Evolutionary conservation across 2,329 filamentous ascomycete genomes (phyloP).

Genomic region (Lachnellula willkommii): DNA sequence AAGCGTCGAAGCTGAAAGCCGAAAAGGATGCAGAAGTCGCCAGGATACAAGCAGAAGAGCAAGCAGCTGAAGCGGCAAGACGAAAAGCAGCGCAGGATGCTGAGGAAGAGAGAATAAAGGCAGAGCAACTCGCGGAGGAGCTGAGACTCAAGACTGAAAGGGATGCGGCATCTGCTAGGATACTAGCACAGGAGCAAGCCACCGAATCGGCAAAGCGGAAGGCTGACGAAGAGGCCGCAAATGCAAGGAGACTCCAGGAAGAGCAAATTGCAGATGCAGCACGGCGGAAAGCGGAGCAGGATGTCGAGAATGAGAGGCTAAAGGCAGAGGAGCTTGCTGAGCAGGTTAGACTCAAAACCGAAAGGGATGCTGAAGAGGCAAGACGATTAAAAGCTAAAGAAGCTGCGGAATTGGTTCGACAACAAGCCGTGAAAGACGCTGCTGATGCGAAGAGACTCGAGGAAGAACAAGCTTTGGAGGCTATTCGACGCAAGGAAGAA

Average conservation of each 20-base stretch:
- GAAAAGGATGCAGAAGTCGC: conserved; percentile 1
- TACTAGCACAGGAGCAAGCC: neutral
- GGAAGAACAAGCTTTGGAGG: neutral
- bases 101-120: neutral
- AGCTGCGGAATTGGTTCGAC: conserved; percentile 1
- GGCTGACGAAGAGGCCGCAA: neutral
- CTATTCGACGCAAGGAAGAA: neutral
- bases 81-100: conserved; percentile 5
- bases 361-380: neutral
- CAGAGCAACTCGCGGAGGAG: neutral
- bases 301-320: conserved; percentile 5
- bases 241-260: neutral
- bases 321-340: neutral
- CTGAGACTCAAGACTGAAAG: neutral
- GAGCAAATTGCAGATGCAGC: neutral
- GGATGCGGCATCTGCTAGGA: neutral
- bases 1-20: conserved; percentile 3
- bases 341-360: neutral
- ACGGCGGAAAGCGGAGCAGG: conserved; percentile 1
- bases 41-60: neutral
- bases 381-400: neutral
- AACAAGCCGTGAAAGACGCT: neutral
- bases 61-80: neutral
- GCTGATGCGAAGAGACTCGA: conserved; percentile 2
- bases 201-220: neutral